Evolutionary conservation across 2,329 filamentous ascomycete genomes (phyloP), one percentile per base, ranked within the genome.

Genomic region (Cordyceps farinosa): DNA sequence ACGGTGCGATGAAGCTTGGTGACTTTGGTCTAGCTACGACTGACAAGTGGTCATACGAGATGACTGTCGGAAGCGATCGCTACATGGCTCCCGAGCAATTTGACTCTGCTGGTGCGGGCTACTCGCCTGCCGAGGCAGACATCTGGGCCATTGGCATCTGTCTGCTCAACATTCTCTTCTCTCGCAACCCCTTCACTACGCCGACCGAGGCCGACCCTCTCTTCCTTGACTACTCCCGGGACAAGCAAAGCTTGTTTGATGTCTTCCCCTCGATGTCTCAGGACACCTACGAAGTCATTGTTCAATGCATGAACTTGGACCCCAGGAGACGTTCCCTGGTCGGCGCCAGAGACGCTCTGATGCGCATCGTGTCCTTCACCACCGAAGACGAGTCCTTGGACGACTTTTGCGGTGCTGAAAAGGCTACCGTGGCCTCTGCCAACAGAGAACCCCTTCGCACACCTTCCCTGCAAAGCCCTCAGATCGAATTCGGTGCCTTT

Each of bases 1-100:
- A 89, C 69, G 94, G 94, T 61, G 84, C 89, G 45, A 90, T 98
- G 90, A 99, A 99, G 80, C 87, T 99, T 42, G 95, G 95, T 71
- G 95, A 99, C 77, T 97, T 98, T 74, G 95, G 95, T 61, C 83
- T 99, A 66, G 93, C 93, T 58, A 97, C 94, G 11, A 90, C 87
- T 7, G 92, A 96, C 66, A 83, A 87, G 69, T 97, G 92, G 92
- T 96, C 91, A 30, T 90, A 90, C 70, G 95, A 99, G 80, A 89
- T 90, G 67, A 95, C 91, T 66, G 95, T 99, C 53, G 95, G 95
- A 68, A 98, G 95, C 74, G 95, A 99, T 74, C 92, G 95, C 62
- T 99, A 99, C 80, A 99, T 99, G 95, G 93, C 95, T 62, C 95
- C 95, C 5, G 95, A 99, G 78, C 95, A 99, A 77, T 98, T 95